Conservation (phyloP, 148 eudicot genomes). For the Vaccinium darrowii region DNA sequence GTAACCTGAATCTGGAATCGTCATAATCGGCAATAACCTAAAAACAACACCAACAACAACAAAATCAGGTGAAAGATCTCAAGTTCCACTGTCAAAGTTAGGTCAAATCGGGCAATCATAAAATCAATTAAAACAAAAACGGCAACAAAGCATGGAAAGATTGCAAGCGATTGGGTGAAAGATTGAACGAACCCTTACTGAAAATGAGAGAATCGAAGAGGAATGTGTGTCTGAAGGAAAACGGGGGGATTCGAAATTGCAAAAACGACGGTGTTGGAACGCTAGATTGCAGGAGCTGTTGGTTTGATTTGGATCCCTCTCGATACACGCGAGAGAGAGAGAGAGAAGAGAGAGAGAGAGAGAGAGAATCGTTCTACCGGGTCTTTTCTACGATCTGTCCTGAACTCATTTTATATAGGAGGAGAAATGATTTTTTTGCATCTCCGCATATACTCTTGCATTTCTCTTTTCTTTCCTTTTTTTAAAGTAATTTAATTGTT, state of each 20-base stretch:
- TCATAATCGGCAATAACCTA: conserved; percentile 35
- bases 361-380: neutral
- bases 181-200: neutral
- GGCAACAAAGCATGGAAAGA: neutral
- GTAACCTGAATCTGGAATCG: conserved; percentile 46
- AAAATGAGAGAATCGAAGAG: neutral
- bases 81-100: neutral
- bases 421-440: neutral
- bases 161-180: neutral
- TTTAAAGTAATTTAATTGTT: too few relatives aligned
- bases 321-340: neutral
- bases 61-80: neutral
- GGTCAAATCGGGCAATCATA: neutral
- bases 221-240: neutral
- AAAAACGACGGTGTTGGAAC: neutral
- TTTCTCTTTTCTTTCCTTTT: neutral
- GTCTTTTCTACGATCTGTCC: conserved; percentile 3
- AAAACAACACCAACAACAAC: neutral
- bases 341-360: too few relatives aligned
- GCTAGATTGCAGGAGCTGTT: neutral
- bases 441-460: neutral
- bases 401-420: neutral
- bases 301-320: conserved; percentile 9
- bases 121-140: neutral
- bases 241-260: neutral